Evolutionary conservation across 306 rosid species (phyloP).

Genomic region (Glycyrrhiza uralensis): DNA sequence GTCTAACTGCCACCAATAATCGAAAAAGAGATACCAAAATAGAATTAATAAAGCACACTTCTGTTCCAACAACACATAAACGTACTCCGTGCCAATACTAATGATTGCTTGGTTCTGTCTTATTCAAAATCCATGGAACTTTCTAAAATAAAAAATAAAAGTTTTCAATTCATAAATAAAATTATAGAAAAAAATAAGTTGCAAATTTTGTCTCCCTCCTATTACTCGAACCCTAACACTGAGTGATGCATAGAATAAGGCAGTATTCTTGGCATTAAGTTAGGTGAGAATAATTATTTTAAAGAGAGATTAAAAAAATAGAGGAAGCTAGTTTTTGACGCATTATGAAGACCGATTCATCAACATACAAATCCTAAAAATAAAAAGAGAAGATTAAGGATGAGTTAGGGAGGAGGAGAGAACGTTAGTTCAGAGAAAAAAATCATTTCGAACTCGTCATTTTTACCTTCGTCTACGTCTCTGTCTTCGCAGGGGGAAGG

Average conservation of each 20-base stretch:
- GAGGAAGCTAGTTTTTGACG: constrained; percentile 20
- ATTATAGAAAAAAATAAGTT: not conserved
- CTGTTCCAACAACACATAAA: not conserved
- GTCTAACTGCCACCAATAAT: not conserved
- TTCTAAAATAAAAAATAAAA: not conserved
- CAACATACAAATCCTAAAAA: not conserved
- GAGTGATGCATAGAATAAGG: not conserved
- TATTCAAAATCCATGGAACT: constrained; percentile 10
- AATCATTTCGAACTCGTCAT: not conserved
- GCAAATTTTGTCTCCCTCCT: not conserved
- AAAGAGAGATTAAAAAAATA: not conserved
- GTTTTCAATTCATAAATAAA: not conserved
- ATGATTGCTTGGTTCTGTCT: not conserved
- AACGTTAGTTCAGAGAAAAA: constrained; percentile 11
- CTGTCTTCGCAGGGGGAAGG: not conserved
- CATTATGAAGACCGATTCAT: not conserved
- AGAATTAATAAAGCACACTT: not conserved
- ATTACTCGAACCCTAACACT: not conserved
- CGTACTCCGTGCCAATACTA: not conserved
- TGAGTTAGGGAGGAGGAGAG: no score
- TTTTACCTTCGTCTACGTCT: not conserved
- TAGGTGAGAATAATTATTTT: not conserved
- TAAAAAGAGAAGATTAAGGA: not conserved
- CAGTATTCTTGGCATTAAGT: not conserved
- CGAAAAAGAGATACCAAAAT: not conserved